Evolutionary conservation across 805 yeast genomes (phyloP).

Genomic region (Cyberlindnera subsufficiens): DNA sequence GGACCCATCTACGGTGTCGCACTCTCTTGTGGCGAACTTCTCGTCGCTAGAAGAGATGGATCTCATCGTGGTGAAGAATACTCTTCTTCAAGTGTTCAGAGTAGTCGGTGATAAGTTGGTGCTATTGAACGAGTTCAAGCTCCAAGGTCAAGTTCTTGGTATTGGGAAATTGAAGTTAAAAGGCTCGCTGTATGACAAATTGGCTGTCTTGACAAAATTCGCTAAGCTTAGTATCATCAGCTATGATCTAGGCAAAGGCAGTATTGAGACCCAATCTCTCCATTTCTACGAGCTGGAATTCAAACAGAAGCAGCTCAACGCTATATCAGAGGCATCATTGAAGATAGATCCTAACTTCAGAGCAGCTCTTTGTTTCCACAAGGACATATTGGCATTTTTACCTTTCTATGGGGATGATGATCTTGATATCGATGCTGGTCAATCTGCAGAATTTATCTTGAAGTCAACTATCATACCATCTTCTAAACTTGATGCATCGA

Average conservation of each 20-base stretch:
- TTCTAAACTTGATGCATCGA: slow-evolving; percentile 46
- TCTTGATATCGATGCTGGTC: slow-evolving; percentile 26
- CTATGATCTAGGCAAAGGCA: slow-evolving; percentile 54
- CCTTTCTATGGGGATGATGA: slow-evolving; percentile 51
- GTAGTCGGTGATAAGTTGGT: slow-evolving; percentile 21
- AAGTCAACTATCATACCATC: slow-evolving; percentile 56
- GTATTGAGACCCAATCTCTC: slow-evolving; percentile 67
- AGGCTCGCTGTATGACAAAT: slow-evolving; percentile 48
- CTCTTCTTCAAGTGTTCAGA: slow-evolving; percentile 40
- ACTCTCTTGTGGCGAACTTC: slow-evolving; percentile 48
- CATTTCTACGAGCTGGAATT: slow-evolving; percentile 81
- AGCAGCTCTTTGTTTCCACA: slow-evolving; percentile 53
- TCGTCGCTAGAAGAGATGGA: slow-evolving; percentile 36
- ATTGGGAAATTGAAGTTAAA: slow-evolving; percentile 44
- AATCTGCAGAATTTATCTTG: slow-evolving; percentile 16
- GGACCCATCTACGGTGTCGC: slow-evolving; percentile 70
- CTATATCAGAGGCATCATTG: slow-evolving; percentile 23
- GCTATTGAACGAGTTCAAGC: slow-evolving; percentile 56
- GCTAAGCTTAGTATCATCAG: slow-evolving; percentile 75
- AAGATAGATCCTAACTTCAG: slow-evolving; percentile 51
- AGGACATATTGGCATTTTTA: slow-evolving; percentile 64
- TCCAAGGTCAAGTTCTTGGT: slow-evolving; percentile 66
- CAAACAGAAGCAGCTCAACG: slow-evolving; percentile 41
- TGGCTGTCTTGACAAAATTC: slow-evolving; percentile 59
- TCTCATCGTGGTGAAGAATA: slow-evolving; percentile 65